Evolutionary conservation across 2,329 filamentous ascomycete species (phyloP).

Genomic region (Colletotrichum paranaense): DNA sequence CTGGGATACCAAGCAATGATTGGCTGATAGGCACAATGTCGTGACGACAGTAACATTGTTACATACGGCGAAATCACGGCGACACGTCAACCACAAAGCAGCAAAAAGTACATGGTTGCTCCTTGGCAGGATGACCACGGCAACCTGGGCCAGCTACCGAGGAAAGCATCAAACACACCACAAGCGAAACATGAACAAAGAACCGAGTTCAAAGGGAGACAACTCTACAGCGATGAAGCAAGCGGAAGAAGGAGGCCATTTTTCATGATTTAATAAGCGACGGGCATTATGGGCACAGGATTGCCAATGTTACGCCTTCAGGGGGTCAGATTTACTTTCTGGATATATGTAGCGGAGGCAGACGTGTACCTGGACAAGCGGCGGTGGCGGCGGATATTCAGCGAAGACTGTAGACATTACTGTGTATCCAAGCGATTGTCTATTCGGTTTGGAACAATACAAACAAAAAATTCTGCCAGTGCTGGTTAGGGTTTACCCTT

Average conservation of each 20-base stretch:
- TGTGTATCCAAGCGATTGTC: slow-evolving; percentile 3
- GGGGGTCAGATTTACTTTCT: background rate
- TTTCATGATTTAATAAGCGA: slow-evolving; percentile 3
- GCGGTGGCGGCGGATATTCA: background rate
- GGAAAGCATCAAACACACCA: background rate
- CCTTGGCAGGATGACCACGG: background rate
- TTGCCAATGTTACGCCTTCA: slow-evolving; percentile 2
- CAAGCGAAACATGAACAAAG: background rate
- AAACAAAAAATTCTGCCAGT: slow-evolving; percentile 2
- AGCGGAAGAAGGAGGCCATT: background rate
- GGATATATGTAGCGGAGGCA: background rate
- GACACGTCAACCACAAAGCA: background rate
- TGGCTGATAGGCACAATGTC: background rate
- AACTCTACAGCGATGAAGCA: background rate
- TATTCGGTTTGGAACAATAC: slow-evolving; percentile 1
- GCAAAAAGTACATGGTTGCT: background rate
- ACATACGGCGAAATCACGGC: background rate
- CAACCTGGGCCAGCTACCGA: background rate
- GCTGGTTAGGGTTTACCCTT: background rate
- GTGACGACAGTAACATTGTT: background rate
- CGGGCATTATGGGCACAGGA: slow-evolving; percentile 1
- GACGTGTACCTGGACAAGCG: background rate
- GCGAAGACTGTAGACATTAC: slow-evolving; percentile 6
- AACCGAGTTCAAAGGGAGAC: background rate
- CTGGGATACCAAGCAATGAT: slow-evolving; percentile 73